Conservation (phyloP, 768 basidiomycete species). For the Artomyces pyxidatus region DNA sequence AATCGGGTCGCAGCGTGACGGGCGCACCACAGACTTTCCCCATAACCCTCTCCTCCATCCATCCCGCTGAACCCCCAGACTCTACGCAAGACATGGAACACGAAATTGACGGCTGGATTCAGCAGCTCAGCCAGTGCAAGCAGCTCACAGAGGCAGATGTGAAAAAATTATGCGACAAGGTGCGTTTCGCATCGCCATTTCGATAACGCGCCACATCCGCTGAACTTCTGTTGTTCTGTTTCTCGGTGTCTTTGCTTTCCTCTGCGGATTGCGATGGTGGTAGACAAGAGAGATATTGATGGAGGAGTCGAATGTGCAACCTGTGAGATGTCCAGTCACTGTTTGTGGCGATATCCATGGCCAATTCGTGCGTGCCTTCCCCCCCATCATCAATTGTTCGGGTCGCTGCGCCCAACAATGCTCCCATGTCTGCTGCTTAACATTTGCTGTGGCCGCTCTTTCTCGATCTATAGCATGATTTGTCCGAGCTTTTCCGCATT, state of each 20-base stretch:
- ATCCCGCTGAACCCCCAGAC: slow-evolving; percentile 9
- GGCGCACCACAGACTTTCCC: neutral
- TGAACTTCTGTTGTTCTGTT: slow-evolving; percentile 5
- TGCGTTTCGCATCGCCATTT: slow-evolving; percentile 32
- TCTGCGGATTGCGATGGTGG: slow-evolving; percentile 3
- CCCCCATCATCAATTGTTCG: slow-evolving; percentile 16
- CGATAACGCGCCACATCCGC: slow-evolving; percentile 23
- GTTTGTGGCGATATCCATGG: slow-evolving; percentile 99
- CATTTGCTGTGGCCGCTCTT: slow-evolving; percentile 6
- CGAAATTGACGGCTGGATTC: slow-evolving; percentile 96
- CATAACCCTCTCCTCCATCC: neutral
- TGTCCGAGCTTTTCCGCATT: slow-evolving; percentile 96
- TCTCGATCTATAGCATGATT: slow-evolving; percentile 71
- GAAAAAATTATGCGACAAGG: slow-evolving; percentile 99
- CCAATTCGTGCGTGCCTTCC: slow-evolving; percentile 79
- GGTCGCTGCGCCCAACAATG: slow-evolving; percentile 1
- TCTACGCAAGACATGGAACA: slow-evolving; percentile 31
- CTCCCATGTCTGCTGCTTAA: slow-evolving; percentile 10
- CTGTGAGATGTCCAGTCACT: slow-evolving; percentile 96
- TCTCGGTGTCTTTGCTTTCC: neutral
- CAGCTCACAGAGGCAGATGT: slow-evolving; percentile 93
- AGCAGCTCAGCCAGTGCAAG: slow-evolving; percentile 95
- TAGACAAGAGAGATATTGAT: slow-evolving; percentile 97
- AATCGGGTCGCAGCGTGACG: neutral
- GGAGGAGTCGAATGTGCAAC: slow-evolving; percentile 99